phyloP scores from a whole-genome alignment of 2,329 filamentous ascomycete species.

The Colletotrichum trifolii region DNA sequence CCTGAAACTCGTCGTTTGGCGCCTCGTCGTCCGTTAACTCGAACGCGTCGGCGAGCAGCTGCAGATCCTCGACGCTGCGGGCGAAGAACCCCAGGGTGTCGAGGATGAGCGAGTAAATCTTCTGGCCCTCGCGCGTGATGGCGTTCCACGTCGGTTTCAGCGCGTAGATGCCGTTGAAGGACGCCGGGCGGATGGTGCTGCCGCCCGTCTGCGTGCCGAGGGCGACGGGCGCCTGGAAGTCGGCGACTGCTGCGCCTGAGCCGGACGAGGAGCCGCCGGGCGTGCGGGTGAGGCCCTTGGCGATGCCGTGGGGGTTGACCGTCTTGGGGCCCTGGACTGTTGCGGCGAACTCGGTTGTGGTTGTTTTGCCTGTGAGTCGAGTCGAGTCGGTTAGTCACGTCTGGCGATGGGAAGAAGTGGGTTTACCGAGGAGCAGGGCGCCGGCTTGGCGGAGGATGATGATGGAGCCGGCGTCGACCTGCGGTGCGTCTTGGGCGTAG shows the following conservation, averaged over 20 bases:
- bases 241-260: constrained; percentile 73
- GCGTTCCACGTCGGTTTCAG: constrained; percentile 75
- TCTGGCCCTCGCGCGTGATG: constrained; percentile 70
- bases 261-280: constrained; percentile 77
- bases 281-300: constrained; percentile 65
- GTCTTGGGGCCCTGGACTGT: constrained; percentile 64
- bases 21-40: constrained; percentile 62
- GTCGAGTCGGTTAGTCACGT: neutral
- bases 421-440: constrained; percentile 62
- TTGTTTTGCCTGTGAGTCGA: constrained; percentile 47
- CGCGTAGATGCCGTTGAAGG: constrained; percentile 73
- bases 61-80: constrained; percentile 67
- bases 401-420: too few relatives aligned
- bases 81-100: constrained; percentile 73
- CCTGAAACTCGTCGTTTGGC: constrained; percentile 40
- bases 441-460: constrained; percentile 64
- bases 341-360: constrained; percentile 73
- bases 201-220: constrained; percentile 76
- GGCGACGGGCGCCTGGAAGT: constrained; percentile 69
- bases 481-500: constrained; percentile 57
- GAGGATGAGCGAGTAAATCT: constrained; percentile 66
- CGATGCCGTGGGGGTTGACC: constrained; percentile 66
- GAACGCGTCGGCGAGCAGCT: constrained; percentile 66
- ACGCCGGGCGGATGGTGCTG: constrained; percentile 71
- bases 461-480: constrained; percentile 64